Base-by-base conservation (phyloP, 1,284 basidiomycete species). In the Chalciporus sp. region DNA sequence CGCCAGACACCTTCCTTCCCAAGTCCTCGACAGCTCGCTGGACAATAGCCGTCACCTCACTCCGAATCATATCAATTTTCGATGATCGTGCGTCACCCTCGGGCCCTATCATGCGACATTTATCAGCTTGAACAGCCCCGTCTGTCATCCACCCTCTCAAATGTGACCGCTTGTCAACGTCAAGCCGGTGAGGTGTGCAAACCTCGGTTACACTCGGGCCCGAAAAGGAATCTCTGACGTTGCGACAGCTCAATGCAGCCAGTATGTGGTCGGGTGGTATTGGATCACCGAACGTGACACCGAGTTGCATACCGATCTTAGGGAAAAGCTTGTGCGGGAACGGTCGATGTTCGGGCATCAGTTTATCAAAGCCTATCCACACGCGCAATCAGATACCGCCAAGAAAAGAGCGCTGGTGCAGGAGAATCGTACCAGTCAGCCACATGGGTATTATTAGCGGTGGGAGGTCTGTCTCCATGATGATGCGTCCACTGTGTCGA, bases 371-470 rank as follows among this genome's bases (percentile, higher is more conserved):
- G 19, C 94, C 88, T 89, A 61, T 20, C 39, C 7, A 46, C 19
- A 28, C 9, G 20, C 19, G 17, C 16, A 20, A 33, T 45, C 31
- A 51, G 31, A 46, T 31, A 17, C 11, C 8, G 26, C 27, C 11
- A 46, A 44, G 43, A 17, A 40, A 28, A 16, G 39, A 26, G 9
- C n/a, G 10, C 17, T 4, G 12, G 23, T 17, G 27, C 29, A 27
- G 12, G 33, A 29, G 10, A 44, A 23, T 48, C 76, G 20, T 50
- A 86, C 86, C 94, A 5, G 88, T 87, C 19, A 98, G 80, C 92
- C 94, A 98, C 78, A 98, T 93, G 1, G 96, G 96, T 53, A 98
- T 87, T 52, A 98, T 85, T n/a, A 86, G 72, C 0, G 96, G 95
- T 47, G 83, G 82, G 37, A 76, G 70, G 19, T 77, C 71, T 0